Percentiles rank a stretch among this genome's conserved stretches.
Evolutionary conservation across 345 rosid species (phyloP).

Genomic region (Eucalyptus sp.): DNA sequence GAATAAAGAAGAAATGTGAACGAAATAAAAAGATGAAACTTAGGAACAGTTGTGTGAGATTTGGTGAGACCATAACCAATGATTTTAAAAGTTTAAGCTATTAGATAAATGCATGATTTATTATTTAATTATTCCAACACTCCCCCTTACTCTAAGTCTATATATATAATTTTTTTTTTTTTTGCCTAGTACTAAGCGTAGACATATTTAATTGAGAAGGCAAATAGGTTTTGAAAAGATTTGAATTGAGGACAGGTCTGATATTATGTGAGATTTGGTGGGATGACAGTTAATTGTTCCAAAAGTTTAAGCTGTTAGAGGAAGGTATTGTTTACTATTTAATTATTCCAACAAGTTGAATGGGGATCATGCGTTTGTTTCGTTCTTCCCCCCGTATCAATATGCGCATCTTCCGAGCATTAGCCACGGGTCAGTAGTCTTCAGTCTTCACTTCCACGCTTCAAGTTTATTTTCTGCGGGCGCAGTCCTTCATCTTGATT

Average conservation of each 20-base stretch:
- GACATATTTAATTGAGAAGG: fast-evolving
- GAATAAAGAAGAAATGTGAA: too few species aligned
- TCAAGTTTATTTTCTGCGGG: neutral
- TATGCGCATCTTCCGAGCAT: neutral
- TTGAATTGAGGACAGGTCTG: fast-evolving
- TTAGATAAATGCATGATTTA: fast-evolving
- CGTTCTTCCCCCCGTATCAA: neutral
- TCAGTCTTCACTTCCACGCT: neutral
- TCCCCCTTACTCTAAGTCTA: too few species aligned
- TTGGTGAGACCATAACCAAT: too few species aligned
- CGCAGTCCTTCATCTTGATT: neutral
- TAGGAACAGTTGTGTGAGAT: too few species aligned
- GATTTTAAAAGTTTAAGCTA: too few species aligned
- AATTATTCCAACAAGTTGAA: neutral
- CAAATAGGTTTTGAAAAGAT: fast-evolving
- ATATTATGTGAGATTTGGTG: too few species aligned
- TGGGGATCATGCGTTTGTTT: neutral
- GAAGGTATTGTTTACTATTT: too few species aligned
- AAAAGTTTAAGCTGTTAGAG: too few species aligned
- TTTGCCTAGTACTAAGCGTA: too few species aligned
- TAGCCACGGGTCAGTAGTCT: neutral
- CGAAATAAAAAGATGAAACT: too few species aligned
- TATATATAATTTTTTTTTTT: too few species aligned
- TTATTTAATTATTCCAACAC: too few species aligned
- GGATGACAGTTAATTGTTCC: fast-evolving